These are phyloP conservation scores for Tulasnella sp. DNA, from an alignment of 768 basidiomycete species.

Conservation along the genomic window DNA sequence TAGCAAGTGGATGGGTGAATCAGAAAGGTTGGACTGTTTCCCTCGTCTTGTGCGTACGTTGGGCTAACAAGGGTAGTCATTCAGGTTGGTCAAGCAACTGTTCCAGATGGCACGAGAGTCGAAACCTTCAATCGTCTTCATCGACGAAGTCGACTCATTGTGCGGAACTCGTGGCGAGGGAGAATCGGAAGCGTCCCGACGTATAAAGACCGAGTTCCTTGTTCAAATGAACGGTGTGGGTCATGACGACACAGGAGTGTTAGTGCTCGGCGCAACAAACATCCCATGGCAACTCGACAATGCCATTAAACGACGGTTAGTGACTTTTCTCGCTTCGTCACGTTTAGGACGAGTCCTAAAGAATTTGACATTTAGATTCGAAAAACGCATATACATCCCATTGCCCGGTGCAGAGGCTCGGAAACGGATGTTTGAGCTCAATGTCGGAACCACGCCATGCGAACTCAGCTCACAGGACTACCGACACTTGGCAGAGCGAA, in stretches of 20 bases:
- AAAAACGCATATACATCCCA: constrained; percentile 98
- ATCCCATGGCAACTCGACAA: constrained; percentile 98
- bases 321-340: constrained; percentile 11
- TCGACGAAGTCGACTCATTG: constrained; percentile 97
- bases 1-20: constrained; percentile 99
- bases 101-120: constrained; percentile 94
- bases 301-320: constrained; percentile 90
- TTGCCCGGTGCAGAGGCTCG: constrained; percentile 91
- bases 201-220: constrained; percentile 96
- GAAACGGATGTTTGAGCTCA: constrained; percentile 93
- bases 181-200: constrained; percentile 94
- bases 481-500: constrained; percentile 72
- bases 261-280: constrained; percentile 96
- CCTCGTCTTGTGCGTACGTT: not conserved
- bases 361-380: constrained; percentile 56
- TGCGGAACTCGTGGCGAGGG: constrained; percentile 92
- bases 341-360: not conserved
- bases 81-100: constrained; percentile 88
- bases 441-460: constrained; percentile 90
- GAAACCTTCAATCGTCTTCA: constrained; percentile 97
- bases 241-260: constrained; percentile 92
- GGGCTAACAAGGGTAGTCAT: constrained; percentile 18
- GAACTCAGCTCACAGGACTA: constrained; percentile 75
- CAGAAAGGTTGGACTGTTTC: constrained; percentile 66
- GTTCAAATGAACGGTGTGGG: constrained; percentile 99